Percentiles rank a stretch among this genome's conserved stretches.
These are phyloP conservation scores for Phaffia rhodozyma DNA, from an alignment of 1,284 basidiomycete species.

Conservation along the genomic window DNA sequence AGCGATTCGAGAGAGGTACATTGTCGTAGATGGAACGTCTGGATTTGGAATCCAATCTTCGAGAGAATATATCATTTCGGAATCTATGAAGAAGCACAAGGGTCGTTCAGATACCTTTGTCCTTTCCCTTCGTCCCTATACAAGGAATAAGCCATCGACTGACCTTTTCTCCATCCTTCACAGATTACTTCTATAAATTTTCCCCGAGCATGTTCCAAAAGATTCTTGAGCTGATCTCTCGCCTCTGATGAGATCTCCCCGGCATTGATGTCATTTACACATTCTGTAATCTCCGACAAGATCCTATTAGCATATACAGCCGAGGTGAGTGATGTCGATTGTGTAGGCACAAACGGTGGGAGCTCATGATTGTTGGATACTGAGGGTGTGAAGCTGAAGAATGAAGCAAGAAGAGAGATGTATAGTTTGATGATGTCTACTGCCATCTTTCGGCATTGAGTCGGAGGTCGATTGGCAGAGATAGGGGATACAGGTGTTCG, in stretches of 20 bases:
- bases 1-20: constrained; percentile 59
- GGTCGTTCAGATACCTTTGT: constrained; percentile 1
- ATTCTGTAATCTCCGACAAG: constrained; percentile 72
- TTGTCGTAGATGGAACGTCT: constrained; percentile 37
- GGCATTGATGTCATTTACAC: constrained; percentile 62
- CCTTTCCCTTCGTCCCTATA: not conserved
- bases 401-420: constrained; percentile 71
- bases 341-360: constrained; percentile 57
- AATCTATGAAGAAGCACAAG: constrained; percentile 47
- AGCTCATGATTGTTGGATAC: constrained; percentile 26
- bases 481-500: constrained; percentile 14
- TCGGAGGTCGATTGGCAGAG: constrained; percentile 50
- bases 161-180: constrained; percentile 70
- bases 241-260: constrained; percentile 73
- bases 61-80: constrained; percentile 67
- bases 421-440: constrained; percentile 81
- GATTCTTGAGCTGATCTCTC: constrained; percentile 50
- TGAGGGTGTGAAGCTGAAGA: constrained; percentile 59
- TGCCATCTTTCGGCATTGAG: constrained; percentile 81
- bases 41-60: constrained; percentile 69
- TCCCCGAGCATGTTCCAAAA: constrained; percentile 77
- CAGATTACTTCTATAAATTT: constrained; percentile 74
- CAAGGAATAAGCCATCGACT: constrained; percentile 21
- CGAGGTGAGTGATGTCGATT: constrained; percentile 70
- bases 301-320: constrained; percentile 68